Base-by-base conservation (phyloP, 2,329 filamentous ascomycete genomes). In the Hymenoscyphus albidus region DNA sequence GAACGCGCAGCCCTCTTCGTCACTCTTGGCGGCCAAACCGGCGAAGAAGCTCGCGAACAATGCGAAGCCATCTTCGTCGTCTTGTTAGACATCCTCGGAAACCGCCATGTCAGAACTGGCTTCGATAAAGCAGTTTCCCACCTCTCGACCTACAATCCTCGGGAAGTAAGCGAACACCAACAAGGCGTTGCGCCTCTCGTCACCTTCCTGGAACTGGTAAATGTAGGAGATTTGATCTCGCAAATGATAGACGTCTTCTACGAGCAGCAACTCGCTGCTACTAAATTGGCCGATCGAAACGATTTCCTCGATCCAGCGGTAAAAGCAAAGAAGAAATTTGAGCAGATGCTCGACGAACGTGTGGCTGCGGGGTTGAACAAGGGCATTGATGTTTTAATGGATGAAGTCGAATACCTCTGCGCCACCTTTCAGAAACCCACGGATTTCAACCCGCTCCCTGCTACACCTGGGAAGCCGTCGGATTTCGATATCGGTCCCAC, bases 211-310 rank as follows among this genome's bases (percentile, higher is more conserved):
- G 95, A 99, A 78, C 85, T 99, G 35, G 95, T 99, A 76, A 99
- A 99, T 74, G 94, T 99, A 0, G 95, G 95, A 65, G 95, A 99
- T 76, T 83, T 99, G 64, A 99, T 99, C 71, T 92, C 96, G 65
- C 95, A 99, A 77, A 99, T 99, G 95, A 87, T 99, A 65, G 95
- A 99, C 75, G 93, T 99, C 40, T 99, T 99, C 76, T 99, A 96
- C 78, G 91, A 96, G 75, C 95, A 98, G 78, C 95, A 99, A 78
- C 85, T 99, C 35, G 87, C 93, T 5, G 85, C 87, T 0, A 86
- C 90, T 14, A 91, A 91, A 72, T 88, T 99, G 62, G 90, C 90
- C 1, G 94, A 98, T 75, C 88, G 91, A 55, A 96, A 96, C 75
- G 95, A 99, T 78, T 99, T 99, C 73, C 82, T 99, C 58, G 92